Conservation (phyloP, 2,329 filamentous ascomycete species). For the Colletotrichum orbiculare region DNA sequence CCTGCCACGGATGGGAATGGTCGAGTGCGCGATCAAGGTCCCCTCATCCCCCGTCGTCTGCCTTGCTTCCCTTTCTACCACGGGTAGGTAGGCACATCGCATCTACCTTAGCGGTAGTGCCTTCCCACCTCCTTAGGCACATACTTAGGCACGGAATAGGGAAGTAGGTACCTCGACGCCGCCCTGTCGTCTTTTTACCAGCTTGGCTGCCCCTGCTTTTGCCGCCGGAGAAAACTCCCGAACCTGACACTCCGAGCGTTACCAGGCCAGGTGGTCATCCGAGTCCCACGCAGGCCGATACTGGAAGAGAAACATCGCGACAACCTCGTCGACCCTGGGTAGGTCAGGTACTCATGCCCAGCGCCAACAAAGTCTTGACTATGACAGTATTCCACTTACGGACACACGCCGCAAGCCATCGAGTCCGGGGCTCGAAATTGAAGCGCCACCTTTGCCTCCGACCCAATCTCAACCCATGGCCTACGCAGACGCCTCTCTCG, state of each 20-base stretch:
- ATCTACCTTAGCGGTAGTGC: background rate
- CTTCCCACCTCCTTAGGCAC: background rate
- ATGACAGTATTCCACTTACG: too few species aligned
- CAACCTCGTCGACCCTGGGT: background rate
- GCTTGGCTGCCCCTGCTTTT: background rate
- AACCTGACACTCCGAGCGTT: conserved; percentile 23
- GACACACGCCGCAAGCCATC: too few species aligned
- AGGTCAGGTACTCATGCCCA: too few species aligned
- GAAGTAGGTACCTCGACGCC: too few species aligned
- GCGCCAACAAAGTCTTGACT: too few species aligned
- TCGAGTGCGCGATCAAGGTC: too few species aligned
- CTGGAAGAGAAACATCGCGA: conserved; percentile 4
- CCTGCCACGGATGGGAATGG: too few species aligned
- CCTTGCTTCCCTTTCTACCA: too few species aligned
- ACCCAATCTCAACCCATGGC: background rate
- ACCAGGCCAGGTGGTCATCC: background rate
- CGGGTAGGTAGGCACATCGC: too few species aligned
- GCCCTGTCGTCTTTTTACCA: background rate
- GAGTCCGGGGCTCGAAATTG: background rate
- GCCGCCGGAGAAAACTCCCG: conserved; percentile 29
- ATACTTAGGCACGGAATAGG: background rate
- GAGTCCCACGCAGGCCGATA: background rate
- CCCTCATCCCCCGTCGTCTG: too few species aligned
- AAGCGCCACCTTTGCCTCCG: background rate
- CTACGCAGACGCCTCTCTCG: too few species aligned